Percentiles rank a stretch among this genome's conserved stretches.
Evolutionary conservation across 805 yeast genomes (phyloP).

Genomic region (Cephaloascus albidus): DNA sequence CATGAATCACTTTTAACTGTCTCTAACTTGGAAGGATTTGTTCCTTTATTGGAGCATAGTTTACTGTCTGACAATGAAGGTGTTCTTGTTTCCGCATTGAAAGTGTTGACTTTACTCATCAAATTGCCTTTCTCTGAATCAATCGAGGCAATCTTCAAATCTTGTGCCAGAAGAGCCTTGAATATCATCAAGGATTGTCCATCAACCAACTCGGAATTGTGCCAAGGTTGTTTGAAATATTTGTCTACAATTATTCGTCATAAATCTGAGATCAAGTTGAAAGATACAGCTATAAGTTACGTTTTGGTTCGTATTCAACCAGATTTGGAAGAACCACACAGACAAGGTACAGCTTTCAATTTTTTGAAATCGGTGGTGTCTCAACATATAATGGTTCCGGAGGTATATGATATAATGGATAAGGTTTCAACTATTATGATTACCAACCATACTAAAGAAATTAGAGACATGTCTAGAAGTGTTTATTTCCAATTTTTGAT

Average conservation of each 20-base stretch:
- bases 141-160: slow-evolving; percentile 40
- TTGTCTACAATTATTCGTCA: slow-evolving; percentile 66
- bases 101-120: slow-evolving; percentile 49
- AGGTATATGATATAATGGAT: slow-evolving; percentile 84
- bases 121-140: slow-evolving; percentile 55
- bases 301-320: slow-evolving; percentile 67
- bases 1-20: slow-evolving; percentile 51
- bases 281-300: slow-evolving; percentile 65
- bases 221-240: slow-evolving; percentile 72
- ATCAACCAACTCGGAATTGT: slow-evolving; percentile 64
- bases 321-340: slow-evolving; percentile 82
- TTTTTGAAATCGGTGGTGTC: slow-evolving; percentile 73
- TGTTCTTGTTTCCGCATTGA: slow-evolving; percentile 60
- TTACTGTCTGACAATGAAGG: slow-evolving; percentile 63
- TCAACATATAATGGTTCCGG: slow-evolving; percentile 71
- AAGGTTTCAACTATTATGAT: slow-evolving; percentile 77
- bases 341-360: slow-evolving; percentile 81
- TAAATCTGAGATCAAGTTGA: slow-evolving; percentile 53
- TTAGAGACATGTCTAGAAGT: slow-evolving; percentile 77
- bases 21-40: slow-evolving; percentile 57
- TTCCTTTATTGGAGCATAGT: slow-evolving; percentile 60
- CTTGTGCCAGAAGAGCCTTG: slow-evolving; percentile 52
- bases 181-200: slow-evolving; percentile 68
- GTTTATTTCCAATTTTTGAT: slow-evolving; percentile 77
- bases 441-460: slow-evolving; percentile 75